Base-by-base conservation (phyloP, 108 stramenopile genomes). In the Epipyxis sp. region DNA sequence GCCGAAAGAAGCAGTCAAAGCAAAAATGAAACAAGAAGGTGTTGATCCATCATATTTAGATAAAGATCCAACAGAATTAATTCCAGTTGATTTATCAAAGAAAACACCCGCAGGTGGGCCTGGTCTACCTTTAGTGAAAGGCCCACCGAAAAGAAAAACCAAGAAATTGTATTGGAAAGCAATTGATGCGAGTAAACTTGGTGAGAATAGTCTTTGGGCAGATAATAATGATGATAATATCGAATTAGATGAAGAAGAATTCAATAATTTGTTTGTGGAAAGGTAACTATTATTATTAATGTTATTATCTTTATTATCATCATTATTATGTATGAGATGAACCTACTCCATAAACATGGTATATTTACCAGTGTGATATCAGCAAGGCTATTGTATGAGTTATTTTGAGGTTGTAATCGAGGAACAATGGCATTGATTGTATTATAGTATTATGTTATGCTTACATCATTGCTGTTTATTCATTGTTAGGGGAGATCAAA, bases 151-250 rank as follows among this genome's bases (percentile, higher is more conserved):
- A 74, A 80, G 86, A 16, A 80, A 83, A 39, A 87, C 80, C 71
- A 92, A 92, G 6, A 89, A 92, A 58, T 79, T 95, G 43, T 91
- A 95, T 76, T 95, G 92, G 94, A 91, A 93, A 54, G 86, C 94
- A 3, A 46, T 92, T 3, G 90, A 93, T 67, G 44, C 59, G 40
- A 82, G 80, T 10, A 85, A 91, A 68, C 85, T 95, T 0, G 82
- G 84, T 42, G 83, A 88, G 40, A 89, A 92, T 76, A 92, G 92
- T 25, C 77, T 95, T 16, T 95, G 94, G 94, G 92, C 88, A 16
- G 81, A 86, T 37, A 87, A 92, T 29, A 82, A 90, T 42, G 85
- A 88, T 85, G 76, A 84, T 1, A 85, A 89, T 40, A 77, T 94
- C 50, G 91, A 94, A 65, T 78, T 82, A n/a, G 89, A 92, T 58